Evolutionary conservation across 768 basidiomycete species (phyloP).

Genomic region (Rhizopogon rudus): DNA sequence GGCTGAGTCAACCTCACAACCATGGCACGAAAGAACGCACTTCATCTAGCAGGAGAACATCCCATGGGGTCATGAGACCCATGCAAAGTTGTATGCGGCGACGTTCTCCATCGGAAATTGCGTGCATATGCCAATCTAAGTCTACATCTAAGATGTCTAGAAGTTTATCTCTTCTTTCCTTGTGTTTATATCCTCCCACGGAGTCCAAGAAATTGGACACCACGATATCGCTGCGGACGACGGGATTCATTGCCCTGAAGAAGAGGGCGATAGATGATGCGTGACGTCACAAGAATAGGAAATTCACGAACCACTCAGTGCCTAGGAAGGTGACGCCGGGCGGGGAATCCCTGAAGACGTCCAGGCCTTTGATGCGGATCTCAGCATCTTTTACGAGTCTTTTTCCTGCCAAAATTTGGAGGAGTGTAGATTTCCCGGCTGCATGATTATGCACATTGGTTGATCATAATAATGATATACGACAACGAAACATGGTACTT

Average conservation of each 20-base stretch:
- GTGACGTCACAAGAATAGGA: neutral
- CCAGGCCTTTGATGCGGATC: conserved; percentile 69
- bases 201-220: conserved; percentile 96
- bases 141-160: conserved; percentile 94
- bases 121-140: conserved; percentile 93
- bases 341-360: conserved; percentile 89
- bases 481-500: conserved; percentile 16
- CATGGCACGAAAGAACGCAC: conserved; percentile 33
- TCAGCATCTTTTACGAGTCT: conserved; percentile 62
- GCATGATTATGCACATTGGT: neutral
- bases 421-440: conserved; percentile 95
- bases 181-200: conserved; percentile 93
- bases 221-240: conserved; percentile 87
- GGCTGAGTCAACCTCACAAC: conserved; percentile 3
- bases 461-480: neutral
- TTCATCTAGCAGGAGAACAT: conserved; percentile 91
- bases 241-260: conserved; percentile 93
- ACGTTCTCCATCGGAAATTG: conserved; percentile 95
- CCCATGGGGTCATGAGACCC: conserved; percentile 94
- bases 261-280: neutral
- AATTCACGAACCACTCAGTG: conserved; percentile 76
- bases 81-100: conserved; percentile 91
- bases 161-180: conserved; percentile 77
- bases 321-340: conserved; percentile 82
- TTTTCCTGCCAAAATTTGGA: conserved; percentile 93